Evolutionary conservation across 164 flowering plant species (phyloP), one percentile per base, ranked within the genome.

Genomic region (Annona cherimola): DNA sequence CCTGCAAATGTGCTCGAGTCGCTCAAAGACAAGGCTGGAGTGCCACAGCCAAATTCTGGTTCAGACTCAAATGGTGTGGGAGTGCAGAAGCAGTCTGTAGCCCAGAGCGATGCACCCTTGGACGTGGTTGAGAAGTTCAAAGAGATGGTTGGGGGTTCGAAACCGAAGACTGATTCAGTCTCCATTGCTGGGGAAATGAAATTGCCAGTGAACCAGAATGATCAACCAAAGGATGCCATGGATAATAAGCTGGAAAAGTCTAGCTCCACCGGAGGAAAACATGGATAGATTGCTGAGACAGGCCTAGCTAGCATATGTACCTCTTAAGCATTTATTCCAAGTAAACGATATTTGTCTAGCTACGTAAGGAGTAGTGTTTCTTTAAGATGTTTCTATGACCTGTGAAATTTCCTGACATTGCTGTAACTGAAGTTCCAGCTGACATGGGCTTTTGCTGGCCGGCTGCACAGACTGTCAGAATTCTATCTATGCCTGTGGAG

Each of bases 71-170:
- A 50, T 11, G 18, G 57, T 50, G 57, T 9, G 57, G 57, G 35
- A 26, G 35, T 9, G 57, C 57, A 5, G 57, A 50, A 50, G 57
- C 57, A 11, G 18, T 16, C 57, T 3, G 57, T 7, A 12, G 14
- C 57, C 57, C 57, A 50, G 14, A 50, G 14, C 57, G 57, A 50
- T 16, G 14, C 9, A 8, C 57, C 57, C 9, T 9, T 50, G 68
- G 86, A 84, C 70, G 82, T 76, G 73, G 76, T 83, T 35, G 68
- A 79, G 69, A 63, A 57, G 79, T 75, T 82, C 1, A 77, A 81
- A 66, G 82, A 79, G 71, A 74, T 77, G 68, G 80, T 79, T 42
- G 79, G 83, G 11, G 7, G 77, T 8, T 66, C 77, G 8, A 80
- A 76, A 70, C 78, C 72, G 68, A 81, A 79, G 50, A 19, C 57